Conservation (phyloP, 2,329 filamentous ascomycete genomes). For the Aspergillus sojae region DNA sequence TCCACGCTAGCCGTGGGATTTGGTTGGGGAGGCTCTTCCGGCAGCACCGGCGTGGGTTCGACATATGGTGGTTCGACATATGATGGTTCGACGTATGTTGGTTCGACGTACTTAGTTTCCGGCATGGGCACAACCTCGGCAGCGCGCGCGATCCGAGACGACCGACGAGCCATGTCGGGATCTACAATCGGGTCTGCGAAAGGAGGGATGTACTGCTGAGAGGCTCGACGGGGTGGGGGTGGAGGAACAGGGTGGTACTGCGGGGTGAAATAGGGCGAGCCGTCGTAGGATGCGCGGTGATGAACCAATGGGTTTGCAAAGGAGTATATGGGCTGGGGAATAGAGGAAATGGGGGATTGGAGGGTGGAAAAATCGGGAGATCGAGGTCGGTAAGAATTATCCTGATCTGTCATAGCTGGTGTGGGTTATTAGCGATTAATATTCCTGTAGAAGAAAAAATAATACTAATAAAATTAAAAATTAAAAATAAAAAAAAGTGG, state of each 20-base stretch:
- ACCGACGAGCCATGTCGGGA: constrained; percentile 47
- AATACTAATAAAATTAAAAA: not conserved
- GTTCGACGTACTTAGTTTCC: constrained; percentile 28
- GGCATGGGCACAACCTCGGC: constrained; percentile 32
- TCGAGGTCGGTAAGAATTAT: constrained; percentile 50
- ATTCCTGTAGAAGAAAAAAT: constrained; percentile 1
- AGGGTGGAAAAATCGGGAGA: constrained; percentile 56
- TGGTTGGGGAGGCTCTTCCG: constrained; percentile 24
- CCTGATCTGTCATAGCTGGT: constrained; percentile 48
- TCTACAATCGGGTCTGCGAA: constrained; percentile 25
- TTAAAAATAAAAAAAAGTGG: not conserved
- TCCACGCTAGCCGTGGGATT: constrained; percentile 60
- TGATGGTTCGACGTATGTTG: not conserved
- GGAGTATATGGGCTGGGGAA: constrained; percentile 32
- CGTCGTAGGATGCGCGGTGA: constrained; percentile 49
- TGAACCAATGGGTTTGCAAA: constrained; percentile 39
- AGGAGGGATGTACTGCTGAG: constrained; percentile 42
- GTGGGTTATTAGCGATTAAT: constrained; percentile 21
- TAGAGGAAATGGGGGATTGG: constrained; percentile 43
- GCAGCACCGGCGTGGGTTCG: constrained; percentile 15
- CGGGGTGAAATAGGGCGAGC: constrained; percentile 48
- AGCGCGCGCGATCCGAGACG: constrained; percentile 38
- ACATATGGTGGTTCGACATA: not conserved
- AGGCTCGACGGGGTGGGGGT: constrained; percentile 27
- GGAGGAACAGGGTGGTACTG: constrained; percentile 33